Evolutionary conservation across 768 basidiomycete species (phyloP), one percentile per base, ranked within the genome.

Genomic region (Mycena galericulata): DNA sequence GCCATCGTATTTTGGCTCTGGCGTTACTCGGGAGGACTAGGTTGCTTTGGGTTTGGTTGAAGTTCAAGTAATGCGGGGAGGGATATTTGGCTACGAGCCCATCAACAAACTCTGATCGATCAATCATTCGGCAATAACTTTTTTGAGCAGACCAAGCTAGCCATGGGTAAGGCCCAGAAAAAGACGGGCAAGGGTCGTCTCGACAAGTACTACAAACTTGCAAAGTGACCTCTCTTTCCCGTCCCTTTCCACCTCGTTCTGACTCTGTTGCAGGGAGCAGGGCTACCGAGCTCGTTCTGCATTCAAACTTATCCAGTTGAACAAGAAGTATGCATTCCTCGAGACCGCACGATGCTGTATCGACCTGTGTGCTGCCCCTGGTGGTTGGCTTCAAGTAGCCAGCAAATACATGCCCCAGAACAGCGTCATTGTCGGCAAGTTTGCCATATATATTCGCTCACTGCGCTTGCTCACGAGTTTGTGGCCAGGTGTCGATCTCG

Each of bases 211-310:
- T 98, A 98, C 82, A 96, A 95, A 77, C 92, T 97, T 77, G 95
- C 94, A 82, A 95, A 95, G 94, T 95, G 75, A 51, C 77, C 65
- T 26, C n/a, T 10, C 36, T 45, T 51, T 63, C 69, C 34, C 45
- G 22, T 20, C 41, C 24, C 15, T 30, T 67, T 61, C 40, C 55
- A 41, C 69, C 15, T 34, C 4, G 9, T 30, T 30, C 41, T 67
- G 26, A 65, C 45, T 59, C 55, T 38, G 40, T 70, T 62, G 47
- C 77, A 99, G 97, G 81, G 97, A 99, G 84, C 98, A 99, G 85
- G 98, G 98, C 68, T 99, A 97, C 79, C 94, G 98, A 70, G 98
- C 98, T 73, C 98, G 98, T 86, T 99, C 98, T 18, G 98, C 98
- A 2, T 97, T 97, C 91, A 99, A 99, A 82, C 88, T 99, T 66